Conservation (phyloP, 495 filamentous ascomycete species). For the Trichoderma reesei region DNA sequence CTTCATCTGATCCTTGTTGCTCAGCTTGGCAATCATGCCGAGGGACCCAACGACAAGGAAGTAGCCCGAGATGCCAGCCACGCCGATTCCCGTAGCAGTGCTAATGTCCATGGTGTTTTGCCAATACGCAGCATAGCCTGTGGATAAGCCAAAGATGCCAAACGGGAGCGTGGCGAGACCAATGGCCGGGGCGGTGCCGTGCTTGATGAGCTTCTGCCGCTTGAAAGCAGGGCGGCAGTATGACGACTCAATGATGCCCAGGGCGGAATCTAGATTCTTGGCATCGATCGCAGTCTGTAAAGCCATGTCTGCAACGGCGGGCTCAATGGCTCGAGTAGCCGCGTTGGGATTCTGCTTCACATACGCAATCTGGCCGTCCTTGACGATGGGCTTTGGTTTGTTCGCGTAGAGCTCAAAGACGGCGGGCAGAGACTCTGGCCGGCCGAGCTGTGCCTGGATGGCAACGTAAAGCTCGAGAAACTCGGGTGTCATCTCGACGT, state of each 20-base stretch:
- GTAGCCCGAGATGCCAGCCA: constrained; percentile 73
- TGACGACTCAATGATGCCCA: constrained; percentile 71
- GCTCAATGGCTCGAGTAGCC: constrained; percentile 59
- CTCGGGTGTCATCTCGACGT: constrained; percentile 69
- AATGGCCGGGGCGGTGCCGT: constrained; percentile 30
- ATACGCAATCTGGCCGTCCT: constrained; percentile 49
- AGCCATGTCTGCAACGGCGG: constrained; percentile 54
- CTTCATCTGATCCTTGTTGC: constrained; percentile 88
- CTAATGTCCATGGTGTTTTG: constrained; percentile 64
- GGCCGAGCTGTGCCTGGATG: constrained; percentile 60
- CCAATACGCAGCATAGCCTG: constrained; percentile 9
- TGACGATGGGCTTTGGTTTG: constrained; percentile 64
- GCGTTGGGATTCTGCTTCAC: constrained; percentile 53
- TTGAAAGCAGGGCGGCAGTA: constrained; percentile 65
- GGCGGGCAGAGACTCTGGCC: constrained; percentile 62
- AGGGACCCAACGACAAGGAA: constrained; percentile 66
- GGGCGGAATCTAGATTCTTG: constrained; percentile 62
- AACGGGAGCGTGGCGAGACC: constrained; percentile 9
- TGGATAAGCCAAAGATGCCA: constrained; percentile 7
- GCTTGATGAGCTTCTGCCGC: constrained; percentile 48
- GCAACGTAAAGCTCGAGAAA: constrained; percentile 60
- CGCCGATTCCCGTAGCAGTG: constrained; percentile 65
- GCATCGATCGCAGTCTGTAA: constrained; percentile 66
- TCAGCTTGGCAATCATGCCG: constrained; percentile 74
- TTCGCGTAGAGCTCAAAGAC: constrained; percentile 73